These are phyloP conservation scores for Auricularia sp. DNA, from an alignment of 768 basidiomycete genomes.

Conservation along the genomic window DNA sequence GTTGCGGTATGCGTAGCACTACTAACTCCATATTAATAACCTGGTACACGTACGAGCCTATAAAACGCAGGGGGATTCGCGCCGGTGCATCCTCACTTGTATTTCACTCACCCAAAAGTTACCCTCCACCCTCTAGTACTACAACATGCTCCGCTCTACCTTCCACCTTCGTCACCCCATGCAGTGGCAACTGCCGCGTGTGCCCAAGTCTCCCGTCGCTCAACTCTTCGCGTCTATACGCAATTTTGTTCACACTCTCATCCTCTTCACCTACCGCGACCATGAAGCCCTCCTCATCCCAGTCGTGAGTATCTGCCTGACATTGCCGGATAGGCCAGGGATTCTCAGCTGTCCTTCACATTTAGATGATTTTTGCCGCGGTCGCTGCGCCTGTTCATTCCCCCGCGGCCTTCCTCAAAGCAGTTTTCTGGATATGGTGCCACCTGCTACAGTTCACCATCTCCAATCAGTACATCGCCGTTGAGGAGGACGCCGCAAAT, in stretches of 20 bases:
- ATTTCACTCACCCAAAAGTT: too few species aligned
- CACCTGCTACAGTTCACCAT: constrained; percentile 37
- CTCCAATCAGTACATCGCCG: constrained; percentile 34
- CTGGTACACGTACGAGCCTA: too few species aligned
- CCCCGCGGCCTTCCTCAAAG: constrained; percentile 15
- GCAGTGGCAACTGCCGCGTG: too few species aligned
- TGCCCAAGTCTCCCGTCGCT: too few species aligned
- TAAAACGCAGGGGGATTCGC: too few species aligned
- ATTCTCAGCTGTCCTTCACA: neutral
- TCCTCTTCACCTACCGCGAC: constrained; percentile 37
- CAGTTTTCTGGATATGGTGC: constrained; percentile 34
- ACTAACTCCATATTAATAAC: too few species aligned
- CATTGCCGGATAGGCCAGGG: neutral
- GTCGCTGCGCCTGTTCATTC: constrained; percentile 23
- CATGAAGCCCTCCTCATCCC: constrained; percentile 38
- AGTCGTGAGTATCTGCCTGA: constrained; percentile 26
- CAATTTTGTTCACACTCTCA: neutral
- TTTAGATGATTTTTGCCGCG: constrained; percentile 25
- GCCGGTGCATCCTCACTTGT: too few species aligned
- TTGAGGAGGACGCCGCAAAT: constrained; percentile 35
- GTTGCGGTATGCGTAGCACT: too few species aligned
- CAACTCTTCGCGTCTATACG: neutral
- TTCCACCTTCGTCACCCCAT: too few species aligned
- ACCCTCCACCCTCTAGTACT: too few species aligned
- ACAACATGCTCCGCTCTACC: too few species aligned